Conservation (phyloP, 805 yeast species). For the Tetrapisispora arboricola region DNA sequence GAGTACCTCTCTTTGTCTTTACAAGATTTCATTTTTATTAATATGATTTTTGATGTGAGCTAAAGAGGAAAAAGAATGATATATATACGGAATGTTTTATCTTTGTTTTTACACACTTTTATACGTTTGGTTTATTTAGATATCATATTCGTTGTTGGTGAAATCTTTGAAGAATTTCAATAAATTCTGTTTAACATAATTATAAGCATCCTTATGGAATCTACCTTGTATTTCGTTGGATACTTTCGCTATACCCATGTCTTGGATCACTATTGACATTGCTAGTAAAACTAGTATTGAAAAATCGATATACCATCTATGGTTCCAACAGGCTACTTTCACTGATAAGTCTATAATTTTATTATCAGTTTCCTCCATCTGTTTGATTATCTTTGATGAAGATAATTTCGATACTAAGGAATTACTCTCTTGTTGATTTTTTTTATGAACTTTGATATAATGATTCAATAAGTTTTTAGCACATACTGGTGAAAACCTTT, state of each 20-base stretch:
- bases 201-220: conserved; percentile 36
- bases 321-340: conserved; percentile 81
- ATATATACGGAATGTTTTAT: too few species aligned
- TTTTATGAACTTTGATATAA: conserved; percentile 39
- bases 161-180: conserved; percentile 15
- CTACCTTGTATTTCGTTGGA: conserved; percentile 57
- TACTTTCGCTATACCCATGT: conserved; percentile 68
- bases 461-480: conserved; percentile 59
- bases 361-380: conserved; percentile 30
- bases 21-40: too few species aligned
- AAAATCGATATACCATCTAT: conserved; percentile 90
- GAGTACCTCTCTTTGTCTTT: too few species aligned
- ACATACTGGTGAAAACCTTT: conserved; percentile 70
- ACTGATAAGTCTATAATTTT: conserved; percentile 56
- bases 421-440: conserved; percentile 12
- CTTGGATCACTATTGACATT: conserved; percentile 49
- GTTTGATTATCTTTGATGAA: conserved; percentile 26
- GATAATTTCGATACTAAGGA: conserved; percentile 12
- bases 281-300: conserved; percentile 52
- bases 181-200: conserved; percentile 15
- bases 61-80: too few species aligned
- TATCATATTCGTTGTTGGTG: conserved; percentile 16
- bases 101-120: too few species aligned
- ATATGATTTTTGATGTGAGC: too few species aligned
- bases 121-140: too few species aligned